Evolutionary conservation across 2,329 filamentous ascomycete genomes (phyloP), one percentile per base, ranked within the genome.

Genomic region (Leptodontidium sp.): DNA sequence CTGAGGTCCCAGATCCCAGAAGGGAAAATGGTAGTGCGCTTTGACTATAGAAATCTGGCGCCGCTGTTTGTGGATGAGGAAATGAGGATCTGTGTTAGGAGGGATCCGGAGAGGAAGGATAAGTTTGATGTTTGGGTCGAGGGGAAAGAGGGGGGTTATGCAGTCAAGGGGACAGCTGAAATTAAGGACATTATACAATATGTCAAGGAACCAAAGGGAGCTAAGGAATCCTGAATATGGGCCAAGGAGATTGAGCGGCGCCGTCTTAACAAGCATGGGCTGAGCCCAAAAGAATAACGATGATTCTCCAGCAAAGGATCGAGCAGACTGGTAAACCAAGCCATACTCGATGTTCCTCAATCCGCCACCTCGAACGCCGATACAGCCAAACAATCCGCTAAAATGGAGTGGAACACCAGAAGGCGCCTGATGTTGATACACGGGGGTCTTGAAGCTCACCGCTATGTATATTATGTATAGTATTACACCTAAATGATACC

Each of bases 41-140:
- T 98, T 63, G 85, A 91, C 64, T 98, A 98, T 79, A 87, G 89
- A 61, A 97, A 98, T 78, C 79, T 97, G 32, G 88, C 91, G 11
- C 94, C 95, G 15, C 82, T 98, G 24, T 97, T 93, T 78, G 92
- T 89, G 38, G 84, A 87, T 53, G 91, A 96, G 79, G 79, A 86
- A 62, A 83, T 97, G 80, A 88, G 80, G 38, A 84, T 98, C 4
- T 95, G 93, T 75, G 85, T 91, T 15, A 85, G 86, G 17, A 65
- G 79, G 82, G 75, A 81, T 77, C 15, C 79, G 77, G 8, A 77
- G 80, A 74, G 78, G 81, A 74, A 70, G 58, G 71, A 76, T 26
- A 80, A 76, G 50, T 91, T 85, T 84, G 86, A 89, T 71, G 83
- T 91, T 9, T 92, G 90, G 90, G 85, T 91, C 66, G 88, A 90